Evolutionary conservation across 192 early-diverging fungal genomes (phyloP).

Genomic region (Umbelopsis ramanniana): DNA sequence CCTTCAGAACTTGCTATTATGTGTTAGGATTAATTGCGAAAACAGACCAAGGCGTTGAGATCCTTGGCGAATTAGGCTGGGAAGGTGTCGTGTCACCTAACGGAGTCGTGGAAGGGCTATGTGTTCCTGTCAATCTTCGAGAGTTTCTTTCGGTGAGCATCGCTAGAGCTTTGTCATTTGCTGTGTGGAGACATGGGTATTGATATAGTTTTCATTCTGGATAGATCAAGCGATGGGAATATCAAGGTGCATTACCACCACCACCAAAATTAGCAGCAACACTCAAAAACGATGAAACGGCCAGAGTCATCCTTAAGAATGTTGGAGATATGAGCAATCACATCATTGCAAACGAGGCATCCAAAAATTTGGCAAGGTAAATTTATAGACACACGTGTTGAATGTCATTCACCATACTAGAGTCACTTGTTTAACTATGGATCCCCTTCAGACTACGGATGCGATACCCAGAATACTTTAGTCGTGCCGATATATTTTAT

Average conservation of each 20-base stretch:
- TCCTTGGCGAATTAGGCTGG: conserved; percentile 77
- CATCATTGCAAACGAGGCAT: conserved; percentile 79
- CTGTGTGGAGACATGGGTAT: not conserved
- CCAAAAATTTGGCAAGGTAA: conserved; percentile 68
- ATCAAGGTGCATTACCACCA: conserved; percentile 42
- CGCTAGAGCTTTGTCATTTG: not conserved
- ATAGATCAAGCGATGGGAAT: conserved; percentile 56
- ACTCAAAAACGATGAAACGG: conserved; percentile 35
- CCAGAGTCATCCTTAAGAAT: conserved; percentile 63
- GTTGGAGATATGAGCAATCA: conserved; percentile 84
- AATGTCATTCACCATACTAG: too few relatives aligned
- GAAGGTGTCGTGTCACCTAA: conserved; percentile 61
- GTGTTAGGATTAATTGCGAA: conserved; percentile 74
- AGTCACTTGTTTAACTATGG: not conserved
- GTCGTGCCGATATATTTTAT: conserved; percentile 55
- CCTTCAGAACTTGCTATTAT: conserved; percentile 71
- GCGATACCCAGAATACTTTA: conserved; percentile 65
- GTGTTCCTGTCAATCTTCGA: conserved; percentile 66
- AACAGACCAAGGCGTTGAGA: conserved; percentile 70
- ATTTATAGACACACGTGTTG: not conserved
- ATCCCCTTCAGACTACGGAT: conserved; percentile 52
- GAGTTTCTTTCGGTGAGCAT: conserved; percentile 63
- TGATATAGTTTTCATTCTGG: not conserved
- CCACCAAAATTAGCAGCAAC: conserved; percentile 46
- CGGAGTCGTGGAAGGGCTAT: conserved; percentile 60